A percentile compares a stretch with the other conserved stretches of the same genome.
Evolutionary conservation across 805 yeast species (phyloP).

Genomic region (Ogataea ramenticola): DNA sequence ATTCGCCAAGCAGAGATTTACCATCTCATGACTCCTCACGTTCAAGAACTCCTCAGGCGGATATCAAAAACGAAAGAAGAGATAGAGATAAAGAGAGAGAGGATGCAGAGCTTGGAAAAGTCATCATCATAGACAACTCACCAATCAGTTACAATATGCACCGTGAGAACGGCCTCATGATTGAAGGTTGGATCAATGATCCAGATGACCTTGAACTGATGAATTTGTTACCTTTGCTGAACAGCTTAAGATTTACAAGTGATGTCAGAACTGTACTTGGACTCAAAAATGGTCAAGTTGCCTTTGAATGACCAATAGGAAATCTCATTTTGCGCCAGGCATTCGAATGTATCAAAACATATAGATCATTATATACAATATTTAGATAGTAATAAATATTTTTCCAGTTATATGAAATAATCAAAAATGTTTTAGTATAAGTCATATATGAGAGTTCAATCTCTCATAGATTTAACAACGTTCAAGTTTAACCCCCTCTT

Average conservation of each 20-base stretch:
- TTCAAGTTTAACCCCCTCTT: neutral
- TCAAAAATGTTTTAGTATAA: no score
- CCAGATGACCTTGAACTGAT: conserved; percentile 83
- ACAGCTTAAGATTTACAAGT: conserved; percentile 68
- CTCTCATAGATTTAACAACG: neutral
- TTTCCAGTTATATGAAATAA: neutral
- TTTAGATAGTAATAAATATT: neutral
- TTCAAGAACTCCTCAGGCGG: conserved; percentile 1
- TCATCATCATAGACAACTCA: conserved; percentile 84
- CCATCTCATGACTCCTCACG: conserved; percentile 4
- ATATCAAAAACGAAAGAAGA: neutral
- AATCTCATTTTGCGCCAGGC: no score
- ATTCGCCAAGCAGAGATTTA: neutral
- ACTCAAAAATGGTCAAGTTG: conserved; percentile 63
- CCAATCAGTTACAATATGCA: conserved; percentile 84
- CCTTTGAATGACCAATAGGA: conserved; percentile 36
- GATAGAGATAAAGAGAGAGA: conserved; percentile 1
- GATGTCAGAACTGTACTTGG: conserved; percentile 80
- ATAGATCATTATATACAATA: no score
- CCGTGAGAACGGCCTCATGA: conserved; percentile 82
- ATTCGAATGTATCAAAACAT: no score
- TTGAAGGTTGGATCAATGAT: conserved; percentile 97
- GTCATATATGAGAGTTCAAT: no score
- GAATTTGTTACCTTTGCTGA: conserved; percentile 71
- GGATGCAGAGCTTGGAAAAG: conserved; percentile 50